A percentile compares a stretch with the other conserved stretches of the same genome.
phyloP scores from a whole-genome alignment of 176 grass and related monocot genomes.

The Cocos nucifera region DNA sequence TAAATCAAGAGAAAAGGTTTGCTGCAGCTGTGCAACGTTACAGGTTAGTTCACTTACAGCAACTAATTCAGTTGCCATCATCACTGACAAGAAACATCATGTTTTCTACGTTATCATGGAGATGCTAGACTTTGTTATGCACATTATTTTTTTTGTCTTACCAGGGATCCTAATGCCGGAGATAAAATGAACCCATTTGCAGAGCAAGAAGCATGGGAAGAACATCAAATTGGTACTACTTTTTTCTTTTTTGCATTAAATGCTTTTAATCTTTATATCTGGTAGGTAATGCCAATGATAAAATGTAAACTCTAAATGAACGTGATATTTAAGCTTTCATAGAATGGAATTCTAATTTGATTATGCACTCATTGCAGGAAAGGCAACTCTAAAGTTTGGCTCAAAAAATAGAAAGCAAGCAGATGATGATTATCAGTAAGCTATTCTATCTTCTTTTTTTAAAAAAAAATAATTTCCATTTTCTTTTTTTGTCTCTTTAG shows the following conservation, averaged over 20 bases:
- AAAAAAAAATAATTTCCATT: conserved; percentile 5
- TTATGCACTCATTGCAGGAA: conserved; percentile 46
- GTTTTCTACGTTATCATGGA: no score
- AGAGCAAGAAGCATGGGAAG: conserved; percentile 96
- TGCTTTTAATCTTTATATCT: not conserved
- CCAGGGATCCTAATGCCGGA: conserved; percentile 56
- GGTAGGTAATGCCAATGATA: not conserved
- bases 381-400: conserved; percentile 61
- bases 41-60: conserved; percentile 29
- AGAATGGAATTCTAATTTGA: conserved; percentile 8
- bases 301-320: no score
- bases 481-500: not conserved
- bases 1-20: conserved; percentile 99
- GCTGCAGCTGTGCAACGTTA: conserved; percentile 70
- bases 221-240: conserved; percentile 77
- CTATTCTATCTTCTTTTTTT: conserved; percentile 5
- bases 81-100: not conserved
- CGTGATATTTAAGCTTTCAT: no score
- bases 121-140: no score
- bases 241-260: not conserved
- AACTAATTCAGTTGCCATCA: not conserved
- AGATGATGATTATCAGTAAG: conserved; percentile 66
- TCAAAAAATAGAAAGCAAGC: conserved; percentile 67
- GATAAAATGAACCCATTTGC: conserved; percentile 99
- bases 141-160: conserved; percentile 11